Base-by-base conservation (phyloP, 371 early-diverging fungal genomes). In the Mucor plumbeus region DNA sequence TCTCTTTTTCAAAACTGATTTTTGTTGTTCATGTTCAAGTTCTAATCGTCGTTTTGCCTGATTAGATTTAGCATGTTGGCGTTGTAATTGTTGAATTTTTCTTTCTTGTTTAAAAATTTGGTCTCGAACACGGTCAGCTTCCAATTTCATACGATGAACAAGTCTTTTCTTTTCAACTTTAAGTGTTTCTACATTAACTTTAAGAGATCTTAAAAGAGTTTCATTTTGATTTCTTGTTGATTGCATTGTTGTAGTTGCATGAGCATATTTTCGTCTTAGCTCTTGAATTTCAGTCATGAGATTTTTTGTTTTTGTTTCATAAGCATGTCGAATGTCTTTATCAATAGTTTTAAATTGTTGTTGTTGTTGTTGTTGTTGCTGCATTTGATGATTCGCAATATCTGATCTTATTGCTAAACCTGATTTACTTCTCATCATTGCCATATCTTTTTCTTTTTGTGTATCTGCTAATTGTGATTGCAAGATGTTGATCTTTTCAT, bases 111-210 rank as follows among this genome's bases (percentile, higher is more conserved):
- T 70, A 17, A 82, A 83, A n/a, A 86, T 79, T 65, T 89, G 81
- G 17, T 89, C 91, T 53, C 91, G 85, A 44, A 88, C 86, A 11
- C 85, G 79, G 38, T 90, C 86, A 0, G 89, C 85, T 68, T 93
- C 93, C 50, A 85, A 81, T 63, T 89, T 90, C 84, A 93, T 91
- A 13, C 92, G 90, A 64, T 91, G 91, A 60, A 91, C 71, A 84
- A 93, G 88, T 8, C 90, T 85, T 41, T 87, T 76, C 79, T 94
- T 95, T 71, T 95, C 95, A 7, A 83, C 80, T 68, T 89, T 88
- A 35, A 89, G 85, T 7, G 87, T 84, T 65, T 90, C 89, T 3
- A 91, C 84, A 57, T 85, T 83, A 10, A 78, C 75, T 21, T 81
- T 77, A 21, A 90, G 72, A 0, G 82, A 77, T 15, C 83, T 74